Evolutionary conservation across 2,329 filamentous ascomycete genomes (phyloP), one percentile per base, ranked within the genome.

Genomic region (Rhexocercosporidium sp.): DNA sequence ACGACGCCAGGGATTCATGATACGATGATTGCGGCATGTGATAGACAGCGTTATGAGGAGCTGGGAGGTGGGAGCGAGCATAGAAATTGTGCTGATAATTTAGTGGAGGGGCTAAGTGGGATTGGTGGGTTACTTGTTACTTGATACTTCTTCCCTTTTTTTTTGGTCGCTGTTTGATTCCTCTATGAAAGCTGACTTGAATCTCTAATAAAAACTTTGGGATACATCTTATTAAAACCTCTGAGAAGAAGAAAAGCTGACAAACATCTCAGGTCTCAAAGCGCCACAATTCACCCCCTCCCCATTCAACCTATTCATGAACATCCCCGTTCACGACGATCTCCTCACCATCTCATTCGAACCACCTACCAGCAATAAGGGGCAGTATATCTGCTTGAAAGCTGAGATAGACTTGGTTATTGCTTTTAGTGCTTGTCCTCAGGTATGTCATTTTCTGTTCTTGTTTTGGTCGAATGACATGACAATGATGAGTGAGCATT

Each of bases 221-320:
- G n/a, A n/a, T n/a, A n/a, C n/a, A n/a, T n/a, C n/a, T n/a, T n/a
- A n/a, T n/a, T n/a, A n/a, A n/a, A n/a, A n/a, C n/a, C n/a, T 46
- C 5, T 46, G 29, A 31, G 29, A 31, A 5, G 29, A 31, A 31
- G 29, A 31, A 31, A 31, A 5, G 29, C 41, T 46, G 41, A 69
- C 39, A 56, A n/a, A 18, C 12, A 34, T n/a, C 25, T 57, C 47
- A 73, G 71, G 69, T 16, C 64, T 73, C 59, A 65, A 68, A 37
- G 57, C 69, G 1, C 72, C 70, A 7, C 68, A 70, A 39, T 74
- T 74, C 56, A 72, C 72, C 18, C 72, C 72, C 5, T 71, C 68
- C 0, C 72, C 71, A 7, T 64, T 74, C 3, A 74, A 74, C 53
- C 64, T 74, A 11, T 74, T 72, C 60, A 74, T 74, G 71, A 74